phyloP scores from a whole-genome alignment of 371 early-diverging fungal genomes.

The Haplosporangium sp. region DNA sequence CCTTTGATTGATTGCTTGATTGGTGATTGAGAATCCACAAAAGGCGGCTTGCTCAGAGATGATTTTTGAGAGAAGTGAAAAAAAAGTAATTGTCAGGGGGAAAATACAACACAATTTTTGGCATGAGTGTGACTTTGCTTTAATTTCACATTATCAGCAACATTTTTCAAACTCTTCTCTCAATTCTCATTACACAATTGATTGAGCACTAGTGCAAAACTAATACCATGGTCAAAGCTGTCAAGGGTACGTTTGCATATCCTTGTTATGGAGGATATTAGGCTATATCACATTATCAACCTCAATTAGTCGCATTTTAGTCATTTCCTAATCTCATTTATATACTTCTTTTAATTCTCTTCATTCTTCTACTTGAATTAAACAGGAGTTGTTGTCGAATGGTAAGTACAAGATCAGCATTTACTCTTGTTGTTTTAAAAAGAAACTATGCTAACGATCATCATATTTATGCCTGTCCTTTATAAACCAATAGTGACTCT shows the following conservation, averaged over 20 bases:
- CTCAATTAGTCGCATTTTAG: background rate
- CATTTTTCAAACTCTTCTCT: too few relatives aligned
- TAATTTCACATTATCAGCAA: too few relatives aligned
- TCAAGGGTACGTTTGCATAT: conserved; percentile 31
- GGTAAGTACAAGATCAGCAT: conserved; percentile 5
- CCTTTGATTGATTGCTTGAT: background rate
- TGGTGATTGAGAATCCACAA: background rate
- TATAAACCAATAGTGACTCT: conserved; percentile 68
- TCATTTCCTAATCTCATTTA: background rate
- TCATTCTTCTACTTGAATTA: background rate
- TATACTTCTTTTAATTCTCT: background rate
- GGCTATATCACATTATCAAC: background rate
- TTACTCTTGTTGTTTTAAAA: too few relatives aligned
- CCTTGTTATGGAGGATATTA: background rate
- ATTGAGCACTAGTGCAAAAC: background rate
- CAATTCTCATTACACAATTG: background rate
- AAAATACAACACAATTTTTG: too few relatives aligned
- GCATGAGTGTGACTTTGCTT: too few relatives aligned
- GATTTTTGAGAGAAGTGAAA: too few relatives aligned
- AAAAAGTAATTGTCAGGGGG: too few relatives aligned
- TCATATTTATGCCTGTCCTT: conserved; percentile 7
- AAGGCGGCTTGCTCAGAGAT: too few relatives aligned
- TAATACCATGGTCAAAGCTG: conserved; percentile 45
- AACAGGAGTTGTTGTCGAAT: conserved; percentile 41
- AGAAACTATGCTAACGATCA: background rate